phyloP scores from a whole-genome alignment of 805 yeast species.

The Cyberlindnera bimundalis region DNA sequence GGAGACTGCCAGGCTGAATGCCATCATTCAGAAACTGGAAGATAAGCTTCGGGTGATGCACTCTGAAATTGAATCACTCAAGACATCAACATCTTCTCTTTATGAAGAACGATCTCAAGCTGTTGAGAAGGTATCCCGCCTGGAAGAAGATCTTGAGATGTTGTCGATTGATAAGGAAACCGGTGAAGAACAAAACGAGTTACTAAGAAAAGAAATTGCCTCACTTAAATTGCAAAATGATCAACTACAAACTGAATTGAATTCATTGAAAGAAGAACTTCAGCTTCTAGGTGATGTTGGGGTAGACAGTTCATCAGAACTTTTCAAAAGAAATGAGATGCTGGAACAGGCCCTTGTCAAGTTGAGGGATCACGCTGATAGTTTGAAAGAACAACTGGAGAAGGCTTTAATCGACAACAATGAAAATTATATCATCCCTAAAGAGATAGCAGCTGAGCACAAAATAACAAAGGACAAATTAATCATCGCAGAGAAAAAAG shows the following conservation, averaged over 20 bases:
- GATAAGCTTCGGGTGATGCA: constrained; percentile 38
- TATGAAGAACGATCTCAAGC: constrained; percentile 32
- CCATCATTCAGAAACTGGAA: constrained; percentile 44
- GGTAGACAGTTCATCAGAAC: neutral
- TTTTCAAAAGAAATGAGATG: constrained; percentile 31
- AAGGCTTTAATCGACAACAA: constrained; percentile 21
- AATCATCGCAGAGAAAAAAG: constrained; percentile 31
- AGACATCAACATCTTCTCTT: constrained; percentile 24
- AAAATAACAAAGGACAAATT: constrained; percentile 35
- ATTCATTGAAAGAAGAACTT: constrained; percentile 20
- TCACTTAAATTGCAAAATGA: constrained; percentile 9
- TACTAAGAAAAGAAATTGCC: constrained; percentile 26
- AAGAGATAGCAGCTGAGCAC: constrained; percentile 33
- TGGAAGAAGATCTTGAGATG: constrained; percentile 32
- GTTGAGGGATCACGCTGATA: constrained; percentile 30
- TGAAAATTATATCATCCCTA: constrained; percentile 33
- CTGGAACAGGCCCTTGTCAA: constrained; percentile 41
- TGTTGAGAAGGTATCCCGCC: constrained; percentile 8
- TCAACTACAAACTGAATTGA: constrained; percentile 8
- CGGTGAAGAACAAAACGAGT: constrained; percentile 33
- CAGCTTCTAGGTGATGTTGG: constrained; percentile 14
- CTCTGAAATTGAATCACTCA: constrained; percentile 30
- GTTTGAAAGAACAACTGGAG: constrained; percentile 31
- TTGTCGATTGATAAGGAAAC: constrained; percentile 44
- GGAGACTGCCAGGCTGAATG: constrained; percentile 20